Conservation (phyloP, 106 monocot species). For the Dioscorea zingiberensis region DNA sequence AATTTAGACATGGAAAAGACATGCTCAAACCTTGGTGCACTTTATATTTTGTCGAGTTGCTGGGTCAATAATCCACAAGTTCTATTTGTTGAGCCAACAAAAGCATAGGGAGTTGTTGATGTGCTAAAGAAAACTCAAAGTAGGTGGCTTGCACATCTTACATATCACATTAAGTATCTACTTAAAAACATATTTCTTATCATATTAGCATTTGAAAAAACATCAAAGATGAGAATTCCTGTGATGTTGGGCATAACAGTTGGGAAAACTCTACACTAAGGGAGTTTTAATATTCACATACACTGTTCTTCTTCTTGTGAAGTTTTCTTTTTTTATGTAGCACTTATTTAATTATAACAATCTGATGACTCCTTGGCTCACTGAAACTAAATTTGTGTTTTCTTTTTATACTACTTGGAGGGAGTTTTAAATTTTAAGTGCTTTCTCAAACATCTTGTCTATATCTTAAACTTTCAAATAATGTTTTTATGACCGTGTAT, state of each 20-base stretch:
- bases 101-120: constrained; percentile 1
- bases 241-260: constrained; percentile 55
- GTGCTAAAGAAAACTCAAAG: constrained; percentile 1
- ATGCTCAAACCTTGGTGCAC: background rate
- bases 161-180: constrained; percentile 4
- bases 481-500: background rate
- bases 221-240: constrained; percentile 22
- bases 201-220: constrained; percentile 5
- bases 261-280: constrained; percentile 37
- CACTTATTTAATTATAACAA: background rate
- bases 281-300: constrained; percentile 14
- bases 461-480: background rate
- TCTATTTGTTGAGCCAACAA: constrained; percentile 15
- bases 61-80: background rate
- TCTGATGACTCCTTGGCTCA: constrained; percentile 1
- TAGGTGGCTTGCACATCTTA: constrained; percentile 5
- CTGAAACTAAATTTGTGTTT: constrained; percentile 5
- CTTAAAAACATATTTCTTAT: constrained; percentile 4
- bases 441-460: background rate
- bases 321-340: constrained; percentile 13
- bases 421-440: background rate
- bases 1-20: background rate
- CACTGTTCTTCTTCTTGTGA: constrained; percentile 4
- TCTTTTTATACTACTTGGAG: constrained; percentile 3
- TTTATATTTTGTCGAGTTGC: background rate